phyloP scores from a whole-genome alignment of 305 asterid genomes.

The Fraxinus floribunda region DNA sequence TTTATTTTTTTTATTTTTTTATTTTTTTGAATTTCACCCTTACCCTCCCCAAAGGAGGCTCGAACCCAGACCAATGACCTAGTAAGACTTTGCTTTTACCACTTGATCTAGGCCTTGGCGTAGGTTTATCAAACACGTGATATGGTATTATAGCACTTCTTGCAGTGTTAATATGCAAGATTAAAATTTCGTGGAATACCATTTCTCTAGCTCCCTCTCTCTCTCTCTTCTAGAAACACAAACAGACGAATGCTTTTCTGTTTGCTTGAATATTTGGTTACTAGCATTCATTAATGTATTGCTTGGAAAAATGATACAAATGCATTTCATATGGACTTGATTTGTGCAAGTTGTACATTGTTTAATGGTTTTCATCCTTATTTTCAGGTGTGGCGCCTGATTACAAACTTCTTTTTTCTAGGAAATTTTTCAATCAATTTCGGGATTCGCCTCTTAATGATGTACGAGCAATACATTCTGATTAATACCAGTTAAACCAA shows the following conservation, averaged over 20 bases:
- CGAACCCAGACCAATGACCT: background rate
- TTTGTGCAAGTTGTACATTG: constrained; percentile 13
- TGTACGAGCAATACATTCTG: constrained; percentile 51
- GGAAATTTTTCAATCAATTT: constrained; percentile 87
- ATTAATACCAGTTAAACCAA: background rate
- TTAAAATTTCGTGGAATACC: background rate
- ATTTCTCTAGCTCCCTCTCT: background rate
- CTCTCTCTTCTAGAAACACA: background rate
- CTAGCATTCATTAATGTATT: background rate
- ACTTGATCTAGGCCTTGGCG: background rate
- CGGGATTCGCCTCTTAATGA: constrained; percentile 96
- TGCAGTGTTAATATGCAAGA: constrained; percentile 1
- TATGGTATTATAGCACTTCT: background rate
- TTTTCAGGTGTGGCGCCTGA: constrained; percentile 73
- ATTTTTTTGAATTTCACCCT: background rate
- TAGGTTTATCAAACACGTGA: background rate
- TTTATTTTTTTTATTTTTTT: too few species aligned
- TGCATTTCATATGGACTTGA: background rate
- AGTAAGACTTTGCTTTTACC: background rate
- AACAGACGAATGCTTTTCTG: background rate
- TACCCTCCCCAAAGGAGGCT: background rate
- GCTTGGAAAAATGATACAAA: background rate
- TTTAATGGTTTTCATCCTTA: constrained; percentile 25
- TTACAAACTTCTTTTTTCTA: constrained; percentile 83
- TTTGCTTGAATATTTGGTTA: background rate